These are phyloP conservation scores for Saccharomyces jurei DNA, from an alignment of 805 yeast genomes.

Conservation along the genomic window DNA sequence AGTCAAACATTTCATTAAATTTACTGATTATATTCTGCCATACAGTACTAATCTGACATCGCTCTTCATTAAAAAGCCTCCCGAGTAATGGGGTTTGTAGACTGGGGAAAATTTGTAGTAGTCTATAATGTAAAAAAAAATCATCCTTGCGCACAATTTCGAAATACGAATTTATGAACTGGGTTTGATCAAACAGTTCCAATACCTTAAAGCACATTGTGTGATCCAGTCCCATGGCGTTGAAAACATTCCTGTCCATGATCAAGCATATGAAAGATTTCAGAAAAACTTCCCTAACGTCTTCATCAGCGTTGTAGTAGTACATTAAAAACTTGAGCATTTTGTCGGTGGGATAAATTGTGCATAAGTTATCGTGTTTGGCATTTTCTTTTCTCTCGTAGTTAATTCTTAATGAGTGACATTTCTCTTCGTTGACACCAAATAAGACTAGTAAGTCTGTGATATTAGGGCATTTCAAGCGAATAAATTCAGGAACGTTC, in stretches of 20 bases:
- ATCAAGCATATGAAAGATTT: slow-evolving; percentile 16
- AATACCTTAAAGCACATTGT: slow-evolving; percentile 11
- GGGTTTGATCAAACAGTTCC: background rate
- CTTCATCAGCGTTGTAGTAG: slow-evolving; percentile 2
- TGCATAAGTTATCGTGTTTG: slow-evolving; percentile 14
- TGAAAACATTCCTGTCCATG: slow-evolving; percentile 24
- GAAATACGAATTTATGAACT: slow-evolving; percentile 8
- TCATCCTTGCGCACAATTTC: slow-evolving; percentile 10
- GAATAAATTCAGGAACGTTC: background rate
- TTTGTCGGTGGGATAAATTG: slow-evolving; percentile 15
- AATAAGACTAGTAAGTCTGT: slow-evolving; percentile 10
- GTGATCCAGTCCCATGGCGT: slow-evolving; percentile 13
- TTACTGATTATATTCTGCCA: slow-evolving; percentile 6
- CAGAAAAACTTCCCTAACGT: slow-evolving; percentile 2
- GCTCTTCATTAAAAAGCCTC: slow-evolving; percentile 3
- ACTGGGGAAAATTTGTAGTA: slow-evolving; percentile 14
- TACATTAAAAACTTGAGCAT: slow-evolving; percentile 9
- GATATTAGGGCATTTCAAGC: slow-evolving; percentile 3
- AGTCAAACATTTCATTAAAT: slow-evolving; percentile 18
- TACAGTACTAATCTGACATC: too few species aligned
- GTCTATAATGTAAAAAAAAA: slow-evolving; percentile 22
- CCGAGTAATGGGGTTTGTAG: slow-evolving; percentile 11
- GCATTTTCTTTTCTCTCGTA: slow-evolving; percentile 1
- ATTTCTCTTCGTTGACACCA: slow-evolving; percentile 10
- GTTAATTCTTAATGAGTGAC: background rate